Evolutionary conservation across 106 monocot genomes (phyloP), one percentile per base, ranked within the genome.

Genomic region (Dioscorea dumetorum): DNA sequence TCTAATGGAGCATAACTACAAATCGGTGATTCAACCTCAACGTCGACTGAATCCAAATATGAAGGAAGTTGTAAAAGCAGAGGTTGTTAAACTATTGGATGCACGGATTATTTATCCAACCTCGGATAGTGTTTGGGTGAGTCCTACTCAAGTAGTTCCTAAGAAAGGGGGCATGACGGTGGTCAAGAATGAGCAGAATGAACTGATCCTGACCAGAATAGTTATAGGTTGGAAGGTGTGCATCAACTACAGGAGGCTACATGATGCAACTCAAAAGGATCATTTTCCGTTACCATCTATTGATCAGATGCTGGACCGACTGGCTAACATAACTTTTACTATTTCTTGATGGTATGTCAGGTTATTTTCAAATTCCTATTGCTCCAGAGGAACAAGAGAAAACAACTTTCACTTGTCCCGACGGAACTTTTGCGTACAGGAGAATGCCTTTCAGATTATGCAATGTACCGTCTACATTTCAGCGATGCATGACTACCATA

Each of bases 101-200:
- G 61, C 71, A 48, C 16, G 33, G 1, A 62, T 62, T 0, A 72
- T 72, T 49, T 72, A 72, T 22, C 59, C 18, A 12, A 49, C 48
- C 8, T 28, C 31, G 5, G 34, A 62, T 49, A 48, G 19, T 18
- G 0, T 0, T 24, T 72, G 61, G 71, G 61, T 72, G 8, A 61
- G 49, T 23, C 59, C 61, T 0, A 23, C 62, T 4, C 61, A 62
- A 8, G 33, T 18, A 16, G 71, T 72, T 13, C 61, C 61, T 17
- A 72, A 62, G 28, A 72, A 72, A 20, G 22, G 20, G 1, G 71
- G 33, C 4, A 60, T 62, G 23, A 72, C 18, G 21, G 24, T 51
- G 12, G 51, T 51, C 0, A 51, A 17, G 17, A 51, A 51, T 51
- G 51, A 51, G 4, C 1, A 51, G 51, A 51, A 51, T 51, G 51